These are phyloP conservation scores for Guadua angustifolia DNA, from an alignment of 176 grass and related monocot genomes.

Conservation along the genomic window DNA sequence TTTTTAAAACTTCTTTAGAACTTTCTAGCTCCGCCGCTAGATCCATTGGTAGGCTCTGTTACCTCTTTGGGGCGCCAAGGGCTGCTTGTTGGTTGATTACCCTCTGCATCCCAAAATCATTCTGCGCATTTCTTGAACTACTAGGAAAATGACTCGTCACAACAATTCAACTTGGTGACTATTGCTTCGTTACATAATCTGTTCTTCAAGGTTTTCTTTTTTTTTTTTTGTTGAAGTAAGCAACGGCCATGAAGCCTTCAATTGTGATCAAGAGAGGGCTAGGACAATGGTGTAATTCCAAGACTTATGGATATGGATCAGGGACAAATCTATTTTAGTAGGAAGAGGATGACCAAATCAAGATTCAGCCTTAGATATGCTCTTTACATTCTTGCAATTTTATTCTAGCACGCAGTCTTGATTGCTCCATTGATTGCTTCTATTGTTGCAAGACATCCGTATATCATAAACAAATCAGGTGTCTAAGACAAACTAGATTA, in stretches of 20 bases:
- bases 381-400: constrained; percentile 39
- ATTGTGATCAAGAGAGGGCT: not conserved
- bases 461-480: constrained; percentile 37
- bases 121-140: not conserved
- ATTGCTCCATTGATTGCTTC: constrained; percentile 32
- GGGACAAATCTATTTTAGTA: not conserved
- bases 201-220: not conserved
- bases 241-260: constrained; percentile 6
- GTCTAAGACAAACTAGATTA: not conserved
- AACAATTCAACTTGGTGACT: constrained; percentile 36
- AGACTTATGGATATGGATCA: constrained; percentile 37
- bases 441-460: constrained; percentile 34
- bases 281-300: not conserved
- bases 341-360: constrained; percentile 3
- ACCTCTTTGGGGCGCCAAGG: constrained; percentile 22
- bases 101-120: not conserved
- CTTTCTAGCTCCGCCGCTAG: too few relatives aligned
- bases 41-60: not conserved
- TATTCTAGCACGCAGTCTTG: not conserved
- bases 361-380: constrained; percentile 40
- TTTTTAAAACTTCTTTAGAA: too few relatives aligned
- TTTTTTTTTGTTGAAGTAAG: not conserved
- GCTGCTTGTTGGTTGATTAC: constrained; percentile 7
- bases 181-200: constrained; percentile 17
- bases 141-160: not conserved